Evolutionary conservation across 345 rosid genomes (phyloP).

Genomic region (Dovyalis caffra): DNA sequence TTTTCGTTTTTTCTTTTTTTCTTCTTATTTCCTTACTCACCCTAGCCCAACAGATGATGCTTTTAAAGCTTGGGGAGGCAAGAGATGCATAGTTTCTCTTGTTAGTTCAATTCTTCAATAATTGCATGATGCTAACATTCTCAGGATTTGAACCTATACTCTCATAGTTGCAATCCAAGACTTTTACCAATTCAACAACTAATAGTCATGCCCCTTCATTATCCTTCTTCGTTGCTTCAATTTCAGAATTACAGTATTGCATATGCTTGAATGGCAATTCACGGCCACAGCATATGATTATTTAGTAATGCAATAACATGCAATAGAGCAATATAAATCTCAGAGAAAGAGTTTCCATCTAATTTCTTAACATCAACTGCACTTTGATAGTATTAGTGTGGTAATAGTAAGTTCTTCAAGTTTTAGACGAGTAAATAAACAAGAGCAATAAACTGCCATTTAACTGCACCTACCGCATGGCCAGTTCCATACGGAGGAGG

Average conservation of each 20-base stretch:
- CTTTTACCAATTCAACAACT: background rate
- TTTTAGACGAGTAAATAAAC: background rate
- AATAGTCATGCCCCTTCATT: background rate
- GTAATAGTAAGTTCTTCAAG: background rate
- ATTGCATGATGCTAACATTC: background rate
- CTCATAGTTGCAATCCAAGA: background rate
- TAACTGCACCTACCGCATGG: conserved; percentile 51
- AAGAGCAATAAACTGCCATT: background rate
- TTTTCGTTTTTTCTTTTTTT: background rate
- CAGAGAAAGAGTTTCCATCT: background rate
- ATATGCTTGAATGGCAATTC: background rate
- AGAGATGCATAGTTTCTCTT: background rate
- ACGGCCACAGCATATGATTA: background rate
- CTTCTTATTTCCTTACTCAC: background rate
- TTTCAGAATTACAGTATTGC: background rate
- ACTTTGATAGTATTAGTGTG: background rate
- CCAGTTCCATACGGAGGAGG: conserved; percentile 69
- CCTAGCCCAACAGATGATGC: background rate
- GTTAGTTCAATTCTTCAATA: background rate
- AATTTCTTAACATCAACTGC: background rate
- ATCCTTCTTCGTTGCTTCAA: background rate
- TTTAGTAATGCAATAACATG: background rate
- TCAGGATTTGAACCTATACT: background rate
- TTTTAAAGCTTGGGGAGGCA: background rate
- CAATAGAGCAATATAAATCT: background rate